Evolutionary conservation across 2,329 filamentous ascomycete genomes (phyloP), one percentile per base, ranked within the genome.

Genomic region (Didymella pinodella): DNA sequence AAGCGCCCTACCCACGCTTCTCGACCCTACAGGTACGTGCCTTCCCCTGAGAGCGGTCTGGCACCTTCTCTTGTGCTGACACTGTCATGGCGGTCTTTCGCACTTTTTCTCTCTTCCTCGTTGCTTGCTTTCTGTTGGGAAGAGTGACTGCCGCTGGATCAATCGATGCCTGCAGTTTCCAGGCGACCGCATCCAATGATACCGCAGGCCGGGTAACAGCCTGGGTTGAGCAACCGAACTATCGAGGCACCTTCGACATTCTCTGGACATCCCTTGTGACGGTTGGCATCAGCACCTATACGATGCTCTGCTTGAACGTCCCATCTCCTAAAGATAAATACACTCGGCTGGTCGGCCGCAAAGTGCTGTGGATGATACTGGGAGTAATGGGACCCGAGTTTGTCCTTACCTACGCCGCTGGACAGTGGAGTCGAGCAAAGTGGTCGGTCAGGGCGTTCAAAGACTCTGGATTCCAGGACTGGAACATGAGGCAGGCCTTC

Each of bases 161-260:
- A 12, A 34, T n/a, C 32, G 16, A 34, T 34, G 32, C 32, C 14
- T 34, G 32, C 32, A 34, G 14, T n/a, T 34, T 34, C 14, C 32
- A 34, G 32, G 12, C 32, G 32, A 16, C 32, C 7, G 32, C 32
- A 8, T 34, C 32, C 32, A 34, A 34, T n/a, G 32, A 12, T 14
- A 34, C 32, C 12, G n/a, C 32, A 34, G 14, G 7, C 32, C 32
- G 32, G 2, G 32, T 34, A 5, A 34, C 4, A 34, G 14, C 32
- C 22, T 68, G 65, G 65, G 57, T 62, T 3, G 48, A 58, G 12
- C 58, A 65, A 41, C 54, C 59, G 5, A 64, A 63, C 29, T 51
- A 34, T 40, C 47, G 64, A 16, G 60, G 62, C 11, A 68, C 60
- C 6, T 49, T 65, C 41, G 64, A 68, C 18, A 66, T 68, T 25